Evolutionary conservation across 305 asterid species (phyloP).

Genomic region (Ajuga reptans): DNA sequence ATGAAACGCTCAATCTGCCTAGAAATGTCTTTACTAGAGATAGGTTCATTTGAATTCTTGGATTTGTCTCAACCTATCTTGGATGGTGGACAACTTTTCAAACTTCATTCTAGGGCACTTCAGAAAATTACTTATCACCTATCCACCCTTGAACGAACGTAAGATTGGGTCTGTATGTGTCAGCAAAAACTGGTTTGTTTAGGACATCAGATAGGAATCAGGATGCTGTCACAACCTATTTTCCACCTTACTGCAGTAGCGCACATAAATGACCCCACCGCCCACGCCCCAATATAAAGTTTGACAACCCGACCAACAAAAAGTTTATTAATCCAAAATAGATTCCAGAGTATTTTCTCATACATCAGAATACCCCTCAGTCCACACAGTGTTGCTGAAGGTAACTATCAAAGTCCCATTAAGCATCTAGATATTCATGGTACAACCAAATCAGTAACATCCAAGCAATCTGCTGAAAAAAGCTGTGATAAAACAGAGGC

Average conservation of each 20-base stretch:
- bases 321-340: not conserved
- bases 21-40: not conserved
- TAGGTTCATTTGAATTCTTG: not conserved
- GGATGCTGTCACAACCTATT: not conserved
- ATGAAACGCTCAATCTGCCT: not conserved
- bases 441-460: not conserved
- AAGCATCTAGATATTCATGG: not conserved
- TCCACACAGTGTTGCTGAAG: not conserved
- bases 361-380: constrained; percentile 3
- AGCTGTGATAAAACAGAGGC: not conserved
- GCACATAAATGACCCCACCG: not conserved
- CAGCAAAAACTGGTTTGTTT: not conserved
- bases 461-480: not conserved
- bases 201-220: not conserved
- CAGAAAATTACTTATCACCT: not conserved
- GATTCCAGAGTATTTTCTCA: not conserved
- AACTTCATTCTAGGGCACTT: not conserved
- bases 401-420: not conserved
- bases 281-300: not conserved
- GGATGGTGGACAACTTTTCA: not conserved
- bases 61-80: not conserved
- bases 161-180: not conserved
- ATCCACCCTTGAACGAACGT: no score
- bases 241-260: not conserved
- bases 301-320: not conserved